These are phyloP conservation scores for Sporodiniella umbellata DNA, from an alignment of 371 early-diverging fungal species.

Conservation along the genomic window DNA sequence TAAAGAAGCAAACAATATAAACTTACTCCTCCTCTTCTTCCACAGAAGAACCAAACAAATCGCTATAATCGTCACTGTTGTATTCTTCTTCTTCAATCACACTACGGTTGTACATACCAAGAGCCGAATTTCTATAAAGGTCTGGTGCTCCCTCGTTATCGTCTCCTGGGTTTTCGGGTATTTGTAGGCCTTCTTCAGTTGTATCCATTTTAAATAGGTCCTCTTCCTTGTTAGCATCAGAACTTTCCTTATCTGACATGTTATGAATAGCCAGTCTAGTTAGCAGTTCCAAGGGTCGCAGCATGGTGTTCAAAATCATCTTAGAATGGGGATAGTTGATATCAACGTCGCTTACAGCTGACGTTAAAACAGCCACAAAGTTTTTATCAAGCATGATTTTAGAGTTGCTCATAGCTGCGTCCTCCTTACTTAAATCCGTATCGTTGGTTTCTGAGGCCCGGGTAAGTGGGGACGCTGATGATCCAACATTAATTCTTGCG, in stretches of 20 bases:
- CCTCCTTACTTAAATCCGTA: constrained; percentile 37
- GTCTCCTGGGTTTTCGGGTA: constrained; percentile 12
- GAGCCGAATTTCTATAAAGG: constrained; percentile 85
- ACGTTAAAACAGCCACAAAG: constrained; percentile 78
- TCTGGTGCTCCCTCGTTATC: constrained; percentile 72
- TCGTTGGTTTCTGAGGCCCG: constrained; percentile 5
- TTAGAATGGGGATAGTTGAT: constrained; percentile 84
- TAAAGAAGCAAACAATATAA: too few relatives aligned
- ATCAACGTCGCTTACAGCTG: constrained; percentile 82
- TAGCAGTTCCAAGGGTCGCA: constrained; percentile 86
- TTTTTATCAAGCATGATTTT: constrained; percentile 89
- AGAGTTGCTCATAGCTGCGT: constrained; percentile 60
- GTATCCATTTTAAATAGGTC: constrained; percentile 33
- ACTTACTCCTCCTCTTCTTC: constrained; percentile 64
- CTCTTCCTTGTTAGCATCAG: constrained; percentile 34
- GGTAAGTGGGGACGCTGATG: constrained; percentile 8
- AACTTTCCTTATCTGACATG: constrained; percentile 49
- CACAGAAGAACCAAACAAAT: constrained; percentile 53
- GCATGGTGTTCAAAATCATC: constrained; percentile 66
- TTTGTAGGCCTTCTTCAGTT: constrained; percentile 24
- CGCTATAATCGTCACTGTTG: constrained; percentile 39
- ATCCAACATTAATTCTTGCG: constrained; percentile 39
- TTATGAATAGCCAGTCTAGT: constrained; percentile 86
- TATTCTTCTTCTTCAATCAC: constrained; percentile 59
- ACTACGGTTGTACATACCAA: constrained; percentile 78